phyloP scores from a whole-genome alignment of 345 rosid genomes.

The Leavenworthia alabamica region DNA sequence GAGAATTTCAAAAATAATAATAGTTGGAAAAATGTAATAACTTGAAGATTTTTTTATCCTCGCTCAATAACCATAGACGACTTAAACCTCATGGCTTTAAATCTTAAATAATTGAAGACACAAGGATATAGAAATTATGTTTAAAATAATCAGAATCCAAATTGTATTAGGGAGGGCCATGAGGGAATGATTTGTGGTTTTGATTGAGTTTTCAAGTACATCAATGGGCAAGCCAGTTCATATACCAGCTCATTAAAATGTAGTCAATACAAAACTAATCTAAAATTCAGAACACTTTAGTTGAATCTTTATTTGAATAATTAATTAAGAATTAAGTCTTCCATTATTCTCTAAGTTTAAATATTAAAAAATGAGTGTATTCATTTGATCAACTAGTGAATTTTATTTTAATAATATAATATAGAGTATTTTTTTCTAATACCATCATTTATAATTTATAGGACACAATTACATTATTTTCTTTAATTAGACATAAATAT shows the following conservation, averaged over 20 bases:
- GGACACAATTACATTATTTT: no score
- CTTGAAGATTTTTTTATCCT: not conserved
- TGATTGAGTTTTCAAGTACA: slow-evolving; percentile 23
- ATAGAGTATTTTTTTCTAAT: no score
- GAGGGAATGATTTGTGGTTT: slow-evolving; percentile 9
- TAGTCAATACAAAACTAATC: slow-evolving; percentile 1
- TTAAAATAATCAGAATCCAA: not conserved
- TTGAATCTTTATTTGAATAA: not conserved
- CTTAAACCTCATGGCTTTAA: no score
- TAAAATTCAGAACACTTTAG: not conserved
- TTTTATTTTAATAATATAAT: not conserved
- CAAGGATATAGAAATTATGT: not conserved
- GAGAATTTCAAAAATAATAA: slow-evolving; percentile 10
- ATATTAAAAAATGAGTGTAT: not conserved
- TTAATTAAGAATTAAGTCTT: not conserved
- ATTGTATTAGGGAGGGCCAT: not conserved
- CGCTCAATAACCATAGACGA: not conserved
- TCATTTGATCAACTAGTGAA: slow-evolving; percentile 3
- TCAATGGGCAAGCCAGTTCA: slow-evolving; percentile 27
- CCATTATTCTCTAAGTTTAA: not conserved
- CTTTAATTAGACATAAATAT: no score
- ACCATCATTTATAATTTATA: no score
- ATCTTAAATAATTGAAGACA: not conserved
- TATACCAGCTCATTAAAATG: slow-evolving; percentile 25
- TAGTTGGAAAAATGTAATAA: no score